Percentiles rank a stretch among this genome's conserved stretches.
phyloP scores from a whole-genome alignment of 2,329 filamentous ascomycete species.

The Fusarium sp. region DNA sequence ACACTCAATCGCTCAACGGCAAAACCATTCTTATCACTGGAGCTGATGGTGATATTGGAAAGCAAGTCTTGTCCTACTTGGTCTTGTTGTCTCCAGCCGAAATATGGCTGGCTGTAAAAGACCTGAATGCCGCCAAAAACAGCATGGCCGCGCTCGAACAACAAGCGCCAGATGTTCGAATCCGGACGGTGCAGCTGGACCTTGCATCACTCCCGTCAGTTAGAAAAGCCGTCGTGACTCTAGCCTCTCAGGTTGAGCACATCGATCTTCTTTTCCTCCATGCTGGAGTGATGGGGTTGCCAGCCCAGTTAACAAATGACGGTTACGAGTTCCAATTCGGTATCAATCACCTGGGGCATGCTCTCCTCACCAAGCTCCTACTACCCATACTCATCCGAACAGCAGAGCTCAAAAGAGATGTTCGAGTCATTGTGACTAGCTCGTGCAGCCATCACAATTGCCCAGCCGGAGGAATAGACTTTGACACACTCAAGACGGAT shows the following conservation, averaged over 20 bases:
- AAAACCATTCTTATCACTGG: neutral
- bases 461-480: neutral
- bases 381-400: neutral
- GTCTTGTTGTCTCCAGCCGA: neutral
- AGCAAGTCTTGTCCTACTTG: neutral
- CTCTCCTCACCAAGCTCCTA: neutral
- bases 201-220: neutral
- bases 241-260: neutral
- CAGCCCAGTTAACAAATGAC: neutral
- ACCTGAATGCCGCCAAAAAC: neutral
- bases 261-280: slow-evolving; percentile 1
- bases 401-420: neutral
- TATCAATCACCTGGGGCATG: slow-evolving; percentile 1
- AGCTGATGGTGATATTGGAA: neutral
- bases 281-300: neutral
- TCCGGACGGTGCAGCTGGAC: neutral
- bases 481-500: neutral
- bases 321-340: slow-evolving; percentile 1
- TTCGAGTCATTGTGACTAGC: slow-evolving; percentile 1
- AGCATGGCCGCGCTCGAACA: neutral
- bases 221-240: neutral
- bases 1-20: neutral
- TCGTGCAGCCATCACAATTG: neutral
- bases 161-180: neutral
- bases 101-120: neutral